A percentile compares a stretch with the other conserved stretches of the same genome.
These are phyloP conservation scores for Starmerella sirachaensis DNA, from an alignment of 805 yeast genomes.

Conservation along the genomic window DNA sequence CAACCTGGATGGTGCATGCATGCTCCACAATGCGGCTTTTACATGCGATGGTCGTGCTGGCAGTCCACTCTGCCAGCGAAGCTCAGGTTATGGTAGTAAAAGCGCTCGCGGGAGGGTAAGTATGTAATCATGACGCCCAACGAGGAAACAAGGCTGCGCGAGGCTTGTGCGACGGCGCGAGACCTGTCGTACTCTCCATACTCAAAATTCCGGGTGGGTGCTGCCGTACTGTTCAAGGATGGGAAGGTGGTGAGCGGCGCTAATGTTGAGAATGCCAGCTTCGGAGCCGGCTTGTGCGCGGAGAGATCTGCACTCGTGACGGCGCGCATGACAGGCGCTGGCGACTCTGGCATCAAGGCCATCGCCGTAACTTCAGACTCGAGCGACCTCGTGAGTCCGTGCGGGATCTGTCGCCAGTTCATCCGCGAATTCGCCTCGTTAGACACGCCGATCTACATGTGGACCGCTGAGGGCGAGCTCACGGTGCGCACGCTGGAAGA, in stretches of 20 bases:
- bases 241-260: conserved; percentile 57
- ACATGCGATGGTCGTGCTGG: no score
- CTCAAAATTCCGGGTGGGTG: conserved; percentile 76
- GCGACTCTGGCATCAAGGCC: conserved; percentile 35
- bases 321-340: conserved; percentile 36
- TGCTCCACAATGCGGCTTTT: no score
- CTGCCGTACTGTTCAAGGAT: conserved; percentile 45
- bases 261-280: conserved; percentile 87
- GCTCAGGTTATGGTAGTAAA: no score
- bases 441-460: conserved; percentile 57
- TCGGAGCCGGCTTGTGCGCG: conserved; percentile 69
- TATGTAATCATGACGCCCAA: conserved; percentile 7
- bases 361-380: conserved; percentile 57
- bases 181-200: conserved; percentile 55
- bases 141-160: conserved; percentile 11
- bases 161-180: conserved; percentile 32
- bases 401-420: conserved; percentile 90
- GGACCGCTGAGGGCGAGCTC: conserved; percentile 34
- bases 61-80: no score
- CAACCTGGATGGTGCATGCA: no score
- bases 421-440: conserved; percentile 61
- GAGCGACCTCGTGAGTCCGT: conserved; percentile 58
- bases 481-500: conserved; percentile 43
- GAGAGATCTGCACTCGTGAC: conserved; percentile 55
- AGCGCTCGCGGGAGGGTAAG: no score